phyloP scores from a whole-genome alignment of 192 early-diverging fungal species.

The Backusella circina region DNA sequence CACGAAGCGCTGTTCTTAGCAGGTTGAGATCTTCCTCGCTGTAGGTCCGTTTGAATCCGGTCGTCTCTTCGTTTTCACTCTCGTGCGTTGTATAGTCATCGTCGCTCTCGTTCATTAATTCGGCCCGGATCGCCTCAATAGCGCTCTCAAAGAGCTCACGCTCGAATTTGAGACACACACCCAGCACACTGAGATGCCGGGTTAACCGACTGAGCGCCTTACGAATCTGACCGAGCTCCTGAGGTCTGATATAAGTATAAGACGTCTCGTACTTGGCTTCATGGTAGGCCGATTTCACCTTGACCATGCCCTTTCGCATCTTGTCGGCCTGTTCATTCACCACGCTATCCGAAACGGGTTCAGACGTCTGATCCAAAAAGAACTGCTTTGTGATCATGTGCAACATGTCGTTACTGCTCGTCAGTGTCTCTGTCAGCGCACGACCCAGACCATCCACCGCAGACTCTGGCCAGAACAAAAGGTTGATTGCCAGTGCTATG shows the following conservation, averaged over 20 bases:
- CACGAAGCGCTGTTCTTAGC: slow-evolving; percentile 15
- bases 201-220: slow-evolving; percentile 24
- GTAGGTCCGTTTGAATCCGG: not conserved
- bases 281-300: slow-evolving; percentile 33
- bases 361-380: slow-evolving; percentile 25
- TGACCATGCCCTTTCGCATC: slow-evolving; percentile 32
- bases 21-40: slow-evolving; percentile 11
- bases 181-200: slow-evolving; percentile 29
- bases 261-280: slow-evolving; percentile 37
- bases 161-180: slow-evolving; percentile 29
- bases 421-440: slow-evolving; percentile 30
- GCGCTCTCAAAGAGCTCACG: slow-evolving; percentile 32
- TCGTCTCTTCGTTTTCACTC: not conserved
- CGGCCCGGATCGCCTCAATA: slow-evolving; percentile 5
- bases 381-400: slow-evolving; percentile 32
- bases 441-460: slow-evolving; percentile 46
- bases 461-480: slow-evolving; percentile 46
- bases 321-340: slow-evolving; percentile 13
- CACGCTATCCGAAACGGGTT: not conserved
- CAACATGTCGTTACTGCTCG: slow-evolving; percentile 27
- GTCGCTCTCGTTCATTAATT: slow-evolving; percentile 10
- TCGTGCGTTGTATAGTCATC: not conserved
- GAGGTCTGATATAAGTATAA: slow-evolving; percentile 25
- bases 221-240: slow-evolving; percentile 19
- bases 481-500: slow-evolving; percentile 38